Conservation (phyloP, 2,329 filamentous ascomycete species). For the Botrytis elliptica region DNA sequence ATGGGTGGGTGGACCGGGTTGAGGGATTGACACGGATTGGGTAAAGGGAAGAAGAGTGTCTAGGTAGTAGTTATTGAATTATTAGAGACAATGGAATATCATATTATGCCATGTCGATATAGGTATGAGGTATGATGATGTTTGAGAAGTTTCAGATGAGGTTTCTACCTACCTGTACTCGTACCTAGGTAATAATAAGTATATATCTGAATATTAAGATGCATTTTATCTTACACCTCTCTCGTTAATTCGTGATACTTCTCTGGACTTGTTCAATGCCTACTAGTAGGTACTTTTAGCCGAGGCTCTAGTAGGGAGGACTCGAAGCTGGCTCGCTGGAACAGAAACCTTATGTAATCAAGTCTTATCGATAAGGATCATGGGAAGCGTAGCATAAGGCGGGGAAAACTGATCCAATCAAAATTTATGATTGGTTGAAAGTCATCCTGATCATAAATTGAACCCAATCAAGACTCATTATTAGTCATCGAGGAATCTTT, state of each 20-base stretch:
- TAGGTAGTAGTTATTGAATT: background rate
- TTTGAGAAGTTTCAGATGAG: background rate
- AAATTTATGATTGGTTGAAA: background rate
- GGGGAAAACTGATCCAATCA: background rate
- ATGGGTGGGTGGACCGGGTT: background rate
- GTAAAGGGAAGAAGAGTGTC: background rate
- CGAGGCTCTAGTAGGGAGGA: background rate
- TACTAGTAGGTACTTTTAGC: no score
- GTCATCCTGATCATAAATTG: no score
- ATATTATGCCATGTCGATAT: background rate
- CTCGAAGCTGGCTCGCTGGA: background rate
- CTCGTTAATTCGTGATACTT: background rate
- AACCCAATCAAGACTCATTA: background rate
- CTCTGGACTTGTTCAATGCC: background rate
- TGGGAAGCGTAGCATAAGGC: background rate
- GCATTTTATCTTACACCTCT: background rate
- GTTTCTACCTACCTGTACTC: no score
- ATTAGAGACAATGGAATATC: background rate
- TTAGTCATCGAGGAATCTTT: background rate
- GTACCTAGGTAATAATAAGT: no score
- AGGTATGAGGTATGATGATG: no score
- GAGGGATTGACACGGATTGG: background rate
- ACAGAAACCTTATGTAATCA: background rate
- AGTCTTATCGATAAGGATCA: background rate
- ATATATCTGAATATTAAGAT: background rate